phyloP scores from a whole-genome alignment of 192 early-diverging fungal species.

The Pecoramyces ruminantium region DNA sequence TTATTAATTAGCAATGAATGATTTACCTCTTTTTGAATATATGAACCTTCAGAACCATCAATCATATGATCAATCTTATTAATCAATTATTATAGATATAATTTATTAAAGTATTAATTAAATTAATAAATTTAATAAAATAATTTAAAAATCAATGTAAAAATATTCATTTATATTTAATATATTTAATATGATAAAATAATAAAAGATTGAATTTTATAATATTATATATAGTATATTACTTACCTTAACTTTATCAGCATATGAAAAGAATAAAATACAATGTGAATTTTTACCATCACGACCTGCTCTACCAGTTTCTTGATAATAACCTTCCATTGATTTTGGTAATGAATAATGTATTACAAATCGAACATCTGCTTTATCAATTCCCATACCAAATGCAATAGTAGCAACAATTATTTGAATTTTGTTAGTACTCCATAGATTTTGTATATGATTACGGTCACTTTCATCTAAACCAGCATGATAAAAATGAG shows the following conservation, averaged over 20 bases:
- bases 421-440: conserved; percentile 45
- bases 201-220: too few relatives aligned
- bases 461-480: conserved; percentile 59
- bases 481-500: conserved; percentile 77
- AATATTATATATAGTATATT: not conserved
- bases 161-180: not conserved
- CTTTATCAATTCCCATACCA: conserved; percentile 97
- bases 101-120: too few relatives aligned
- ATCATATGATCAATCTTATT: conserved; percentile 56
- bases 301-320: conserved; percentile 87
- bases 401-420: conserved; percentile 95
- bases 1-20: too few relatives aligned
- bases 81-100: too few relatives aligned
- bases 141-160: too few relatives aligned
- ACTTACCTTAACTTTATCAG: conserved; percentile 44
- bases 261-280: conserved; percentile 61
- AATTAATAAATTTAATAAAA: too few relatives aligned
- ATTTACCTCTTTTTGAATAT: conserved; percentile 66
- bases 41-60: conserved; percentile 58
- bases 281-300: conserved; percentile 77
- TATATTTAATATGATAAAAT: not conserved
- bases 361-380: conserved; percentile 88
- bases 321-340: conserved; percentile 91
- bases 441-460: conserved; percentile 71
- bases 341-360: conserved; percentile 79